Evolutionary conservation across 2,329 filamentous ascomycete genomes (phyloP), one percentile per base, ranked within the genome.

Genomic region (Alternaria gaisen): DNA sequence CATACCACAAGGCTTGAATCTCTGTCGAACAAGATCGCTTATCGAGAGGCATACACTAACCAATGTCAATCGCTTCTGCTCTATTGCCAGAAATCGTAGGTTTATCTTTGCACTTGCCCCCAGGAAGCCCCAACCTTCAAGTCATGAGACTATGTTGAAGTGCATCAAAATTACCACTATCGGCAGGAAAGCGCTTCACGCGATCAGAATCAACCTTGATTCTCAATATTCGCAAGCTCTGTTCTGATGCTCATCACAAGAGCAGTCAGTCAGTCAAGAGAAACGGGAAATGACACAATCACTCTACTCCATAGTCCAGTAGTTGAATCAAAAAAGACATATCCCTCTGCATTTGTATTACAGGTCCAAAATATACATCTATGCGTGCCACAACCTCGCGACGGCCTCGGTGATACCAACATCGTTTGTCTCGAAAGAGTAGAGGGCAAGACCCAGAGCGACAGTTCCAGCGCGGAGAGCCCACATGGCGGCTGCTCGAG

Each of bases 351-450:
- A 52, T 56, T 60, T 60, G 28, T 44, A 57, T 53, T 62, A 55
- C 46, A 54, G 34, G 11, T 24, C 44, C 9, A 12, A 9, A n/a
- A 12, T 4, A 12, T 59, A 24, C 18, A 24, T 50, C 67, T 80
- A 92, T 74, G 95, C 94, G 75, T 86, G 92, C 95, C 95, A 99
- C 65, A 98, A 84, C 77, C 91, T 88, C 86, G 91, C 93, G 69
- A 97, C 85, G 32, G 90, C 90, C 85, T 97, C 94, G 9, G 93
- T 97, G 61, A 99, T 80, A 68, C 95, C 95, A 53, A 99, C 93
- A 71, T 99, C 95, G 77, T 97, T 98, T 32, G 95, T 99, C 89
- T 99, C 95, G 74, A 98, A 98, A 81, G 98, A 94, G 83, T 99
- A 99, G 75, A 98, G 86, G 59, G 94, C 94, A 68, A 97, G 86